Percentiles rank a stretch among this genome's conserved stretches.
These are phyloP conservation scores for Fistulifera pelliculosa DNA, from an alignment of 108 stramenopile genomes.

Conservation along the genomic window DNA sequence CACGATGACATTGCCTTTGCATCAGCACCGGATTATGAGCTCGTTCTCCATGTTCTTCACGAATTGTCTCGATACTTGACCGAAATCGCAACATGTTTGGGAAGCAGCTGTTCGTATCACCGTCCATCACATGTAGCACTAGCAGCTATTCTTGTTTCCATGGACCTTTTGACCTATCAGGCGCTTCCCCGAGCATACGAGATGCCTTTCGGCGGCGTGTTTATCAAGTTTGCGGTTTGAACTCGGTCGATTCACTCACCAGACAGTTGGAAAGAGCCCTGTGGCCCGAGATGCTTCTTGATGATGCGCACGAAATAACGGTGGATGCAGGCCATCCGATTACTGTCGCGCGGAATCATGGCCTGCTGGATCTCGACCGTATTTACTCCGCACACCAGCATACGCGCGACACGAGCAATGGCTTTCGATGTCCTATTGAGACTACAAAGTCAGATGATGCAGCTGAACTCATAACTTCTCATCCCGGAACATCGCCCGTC, in stretches of 20 bases:
- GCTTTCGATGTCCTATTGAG: no score
- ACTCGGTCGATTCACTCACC: slow-evolving; percentile 13
- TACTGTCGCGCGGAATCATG: slow-evolving; percentile 34
- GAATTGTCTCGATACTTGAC: slow-evolving; percentile 62
- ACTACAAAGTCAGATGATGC: no score
- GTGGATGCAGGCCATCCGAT: slow-evolving; percentile 36
- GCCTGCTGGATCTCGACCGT: slow-evolving; percentile 24
- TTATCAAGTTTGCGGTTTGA: background rate
- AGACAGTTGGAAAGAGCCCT: slow-evolving; percentile 21
- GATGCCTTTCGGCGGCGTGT: slow-evolving; percentile 21
- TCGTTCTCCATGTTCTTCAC: slow-evolving; percentile 46
- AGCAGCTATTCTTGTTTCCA: slow-evolving; percentile 51
- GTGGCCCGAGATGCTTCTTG: slow-evolving; percentile 46
- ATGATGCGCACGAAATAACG: slow-evolving; percentile 13
- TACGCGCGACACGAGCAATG: no score
- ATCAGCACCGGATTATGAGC: slow-evolving; percentile 6
- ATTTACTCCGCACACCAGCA: no score
- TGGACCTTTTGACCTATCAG: slow-evolving; percentile 45
- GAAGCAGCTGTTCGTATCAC: slow-evolving; percentile 29
- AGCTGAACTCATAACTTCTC: no score
- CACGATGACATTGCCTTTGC: background rate
- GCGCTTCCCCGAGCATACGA: slow-evolving; percentile 22
- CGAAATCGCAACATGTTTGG: slow-evolving; percentile 66
- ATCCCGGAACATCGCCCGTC: no score
- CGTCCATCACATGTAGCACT: slow-evolving; percentile 63